A percentile compares a stretch with the other conserved stretches of the same genome.
Evolutionary conservation across 1,284 basidiomycete genomes (phyloP).

Genomic region (Pisolithus thermaeus): DNA sequence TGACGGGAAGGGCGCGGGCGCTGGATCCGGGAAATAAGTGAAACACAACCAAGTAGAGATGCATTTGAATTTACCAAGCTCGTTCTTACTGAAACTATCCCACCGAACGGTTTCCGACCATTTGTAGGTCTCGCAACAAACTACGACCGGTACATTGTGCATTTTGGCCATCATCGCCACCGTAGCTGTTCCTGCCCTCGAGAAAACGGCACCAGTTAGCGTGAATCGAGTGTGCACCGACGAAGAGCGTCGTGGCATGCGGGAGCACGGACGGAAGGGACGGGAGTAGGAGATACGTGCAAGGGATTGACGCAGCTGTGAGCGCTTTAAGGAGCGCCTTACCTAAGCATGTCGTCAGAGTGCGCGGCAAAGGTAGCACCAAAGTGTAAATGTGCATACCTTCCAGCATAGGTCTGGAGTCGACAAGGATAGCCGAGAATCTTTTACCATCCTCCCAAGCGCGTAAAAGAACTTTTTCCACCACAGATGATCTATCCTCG

Average conservation of each 20-base stretch:
- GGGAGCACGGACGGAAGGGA: slow-evolving; percentile 81
- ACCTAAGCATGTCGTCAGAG: slow-evolving; percentile 40
- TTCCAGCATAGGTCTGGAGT: slow-evolving; percentile 90
- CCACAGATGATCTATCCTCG: slow-evolving; percentile 76
- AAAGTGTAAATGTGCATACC: slow-evolving; percentile 40
- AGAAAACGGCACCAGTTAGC: slow-evolving; percentile 94
- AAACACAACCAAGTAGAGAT: not conserved
- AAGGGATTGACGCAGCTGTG: slow-evolving; percentile 70
- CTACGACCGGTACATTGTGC: slow-evolving; percentile 87
- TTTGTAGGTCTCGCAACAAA: slow-evolving; percentile 99
- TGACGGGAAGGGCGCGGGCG: slow-evolving; percentile 25
- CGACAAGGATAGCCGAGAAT: slow-evolving; percentile 93
- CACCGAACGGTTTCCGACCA: slow-evolving; percentile 91
- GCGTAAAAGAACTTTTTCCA: slow-evolving; percentile 83
- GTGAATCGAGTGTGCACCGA: slow-evolving; percentile 92
- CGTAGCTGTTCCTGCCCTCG: slow-evolving; percentile 90
- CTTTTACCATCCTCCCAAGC: slow-evolving; percentile 69
- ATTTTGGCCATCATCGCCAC: slow-evolving; percentile 95
- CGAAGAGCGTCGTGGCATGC: slow-evolving; percentile 76
- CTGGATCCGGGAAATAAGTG: slow-evolving; percentile 4
- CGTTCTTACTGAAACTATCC: slow-evolving; percentile 95
- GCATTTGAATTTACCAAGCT: slow-evolving; percentile 59
- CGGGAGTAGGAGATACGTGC: slow-evolving; percentile 90
- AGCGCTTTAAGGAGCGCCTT: slow-evolving; percentile 75
- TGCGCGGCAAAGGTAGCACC: slow-evolving; percentile 1